phyloP scores from a whole-genome alignment of 257 asterid genomes.

The Craterostigma plantagineum region DNA sequence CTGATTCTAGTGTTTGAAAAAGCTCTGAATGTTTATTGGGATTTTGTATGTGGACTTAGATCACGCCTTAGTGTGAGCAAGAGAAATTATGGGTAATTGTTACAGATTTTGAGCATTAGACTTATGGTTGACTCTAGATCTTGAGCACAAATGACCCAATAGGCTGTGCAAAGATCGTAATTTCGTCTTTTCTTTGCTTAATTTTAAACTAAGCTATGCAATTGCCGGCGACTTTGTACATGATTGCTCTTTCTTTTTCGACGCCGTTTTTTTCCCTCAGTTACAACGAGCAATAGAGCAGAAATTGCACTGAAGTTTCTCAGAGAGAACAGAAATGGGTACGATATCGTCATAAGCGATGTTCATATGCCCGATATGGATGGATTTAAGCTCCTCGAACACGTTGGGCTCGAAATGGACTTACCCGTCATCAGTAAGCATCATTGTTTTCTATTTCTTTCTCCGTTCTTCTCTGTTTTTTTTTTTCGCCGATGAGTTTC shows the following conservation, averaged over 20 bases:
- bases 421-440: conserved; percentile 89
- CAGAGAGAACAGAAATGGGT: conserved; percentile 57
- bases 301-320: conserved; percentile 53
- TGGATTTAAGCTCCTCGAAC: conserved; percentile 87
- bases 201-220: not conserved
- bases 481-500: too few relatives aligned
- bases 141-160: too few relatives aligned
- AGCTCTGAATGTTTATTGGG: too few relatives aligned
- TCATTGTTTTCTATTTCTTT: not conserved
- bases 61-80: too few relatives aligned
- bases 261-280: conserved; percentile 21
- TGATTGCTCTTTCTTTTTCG: conserved; percentile 4
- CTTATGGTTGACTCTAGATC: not conserved
- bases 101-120: not conserved
- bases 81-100: not conserved
- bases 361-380: conserved; percentile 99
- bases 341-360: conserved; percentile 76
- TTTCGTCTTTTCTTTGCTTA: not conserved
- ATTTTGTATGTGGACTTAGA: too few relatives aligned
- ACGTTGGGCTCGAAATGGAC: conserved; percentile 85
- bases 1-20: too few relatives aligned
- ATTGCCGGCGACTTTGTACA: not conserved
- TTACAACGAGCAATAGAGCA: conserved; percentile 69
- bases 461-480: too few relatives aligned
- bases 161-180: too few relatives aligned